Conservation (phyloP, 2,329 filamentous ascomycete species). For the Exophiala xenobiotica region DNA sequence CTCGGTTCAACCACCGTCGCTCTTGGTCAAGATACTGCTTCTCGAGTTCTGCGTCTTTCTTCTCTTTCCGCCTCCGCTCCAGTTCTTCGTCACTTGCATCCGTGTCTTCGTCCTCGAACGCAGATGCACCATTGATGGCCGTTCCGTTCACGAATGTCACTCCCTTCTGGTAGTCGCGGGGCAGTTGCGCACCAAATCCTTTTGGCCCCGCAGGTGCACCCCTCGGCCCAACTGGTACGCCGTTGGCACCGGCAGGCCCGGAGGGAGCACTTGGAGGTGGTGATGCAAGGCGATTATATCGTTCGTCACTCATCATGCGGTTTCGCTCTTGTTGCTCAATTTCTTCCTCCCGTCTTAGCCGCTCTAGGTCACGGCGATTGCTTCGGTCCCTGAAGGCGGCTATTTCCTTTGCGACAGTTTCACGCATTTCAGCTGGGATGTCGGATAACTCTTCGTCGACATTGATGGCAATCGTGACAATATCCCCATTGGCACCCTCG, state of each 20-base stretch:
- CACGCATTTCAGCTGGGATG: slow-evolving; percentile 93
- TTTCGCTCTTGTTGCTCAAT: slow-evolving; percentile 81
- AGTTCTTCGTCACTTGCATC: slow-evolving; percentile 86
- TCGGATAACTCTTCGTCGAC: slow-evolving; percentile 92
- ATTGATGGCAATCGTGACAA: slow-evolving; percentile 84
- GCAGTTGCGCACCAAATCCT: slow-evolving; percentile 61
- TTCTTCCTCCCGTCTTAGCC: slow-evolving; percentile 84
- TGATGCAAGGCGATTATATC: slow-evolving; percentile 68
- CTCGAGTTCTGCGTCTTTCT: slow-evolving; percentile 72
- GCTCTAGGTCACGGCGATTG: slow-evolving; percentile 82
- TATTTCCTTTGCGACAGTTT: slow-evolving; percentile 91
- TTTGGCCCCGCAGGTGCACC: slow-evolving; percentile 72
- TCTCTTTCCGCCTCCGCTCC: slow-evolving; percentile 67
- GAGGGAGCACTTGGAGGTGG: slow-evolving; percentile 64
- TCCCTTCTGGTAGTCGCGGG: slow-evolving; percentile 72
- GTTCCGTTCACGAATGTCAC: slow-evolving; percentile 81
- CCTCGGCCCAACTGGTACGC: slow-evolving; percentile 72
- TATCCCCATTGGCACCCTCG: slow-evolving; percentile 56
- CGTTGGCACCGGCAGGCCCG: slow-evolving; percentile 67
- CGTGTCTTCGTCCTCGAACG: slow-evolving; percentile 77
- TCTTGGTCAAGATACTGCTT: slow-evolving; percentile 82
- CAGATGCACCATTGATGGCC: slow-evolving; percentile 58
- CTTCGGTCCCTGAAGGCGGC: slow-evolving; percentile 90
- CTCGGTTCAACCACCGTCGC: slow-evolving; percentile 85
- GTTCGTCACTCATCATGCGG: slow-evolving; percentile 59